Conservation (phyloP, 1,284 basidiomycete genomes). For the Ceratobasidium papillatum region DNA sequence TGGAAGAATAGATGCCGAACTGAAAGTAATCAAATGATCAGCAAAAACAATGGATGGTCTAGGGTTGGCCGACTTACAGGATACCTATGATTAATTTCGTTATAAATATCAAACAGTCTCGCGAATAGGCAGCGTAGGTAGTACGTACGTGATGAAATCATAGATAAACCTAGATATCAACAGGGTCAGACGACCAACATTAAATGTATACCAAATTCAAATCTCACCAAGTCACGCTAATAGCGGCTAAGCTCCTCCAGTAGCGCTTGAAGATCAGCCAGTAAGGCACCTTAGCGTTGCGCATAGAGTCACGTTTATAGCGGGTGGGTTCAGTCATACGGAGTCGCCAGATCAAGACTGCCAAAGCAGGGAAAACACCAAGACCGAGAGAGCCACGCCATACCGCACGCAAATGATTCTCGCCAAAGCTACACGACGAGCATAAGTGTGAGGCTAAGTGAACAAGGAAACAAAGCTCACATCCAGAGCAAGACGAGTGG, state of each 20-base stretch:
- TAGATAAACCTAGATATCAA: conserved; percentile 75
- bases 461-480: conserved; percentile 54
- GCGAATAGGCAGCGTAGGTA: not conserved
- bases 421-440: conserved; percentile 66
- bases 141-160: conserved; percentile 75
- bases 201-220: conserved; percentile 16
- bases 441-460: not conserved
- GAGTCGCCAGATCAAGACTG: conserved; percentile 87
- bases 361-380: conserved; percentile 81
- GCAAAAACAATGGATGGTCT: conserved; percentile 1
- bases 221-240: conserved; percentile 73
- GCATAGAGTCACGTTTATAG: conserved; percentile 81
- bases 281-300: conserved; percentile 75
- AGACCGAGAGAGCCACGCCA: conserved; percentile 93
- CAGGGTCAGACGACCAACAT: conserved; percentile 28
- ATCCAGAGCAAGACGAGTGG: conserved; percentile 89
- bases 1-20: conserved; percentile 86
- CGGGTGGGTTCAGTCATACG: conserved; percentile 82
- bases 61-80: conserved; percentile 57
- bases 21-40: conserved; percentile 48
- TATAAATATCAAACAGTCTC: conserved; percentile 13
- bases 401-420: conserved; percentile 80
- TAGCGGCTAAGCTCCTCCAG: conserved; percentile 71
- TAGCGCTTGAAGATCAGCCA: conserved; percentile 82
- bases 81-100: conserved; percentile 55